Evolutionary conservation across 495 filamentous ascomycete species (phyloP), one percentile per base, ranked within the genome.

Genomic region (Penicillium steckii): DNA sequence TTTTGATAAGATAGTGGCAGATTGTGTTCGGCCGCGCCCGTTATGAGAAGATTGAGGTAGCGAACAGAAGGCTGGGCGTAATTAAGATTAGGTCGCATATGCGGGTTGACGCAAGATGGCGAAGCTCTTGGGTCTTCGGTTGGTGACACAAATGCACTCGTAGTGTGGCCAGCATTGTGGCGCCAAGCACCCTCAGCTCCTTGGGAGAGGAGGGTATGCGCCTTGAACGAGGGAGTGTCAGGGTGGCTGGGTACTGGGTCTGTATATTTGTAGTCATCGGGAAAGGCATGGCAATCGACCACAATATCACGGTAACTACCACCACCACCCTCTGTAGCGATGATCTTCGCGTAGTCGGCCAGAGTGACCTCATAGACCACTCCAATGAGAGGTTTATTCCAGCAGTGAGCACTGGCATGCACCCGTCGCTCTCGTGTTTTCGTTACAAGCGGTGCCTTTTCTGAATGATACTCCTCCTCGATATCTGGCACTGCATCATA

Each of bases 301-400:
- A 90, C 64, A n/a, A 94, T 76, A 59, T 96, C 92, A 45, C 85
- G 75, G 70, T 98, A 98, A 12, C 82, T 75, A 10, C 81, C 68
- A 8, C 93, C 92, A 27, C 88, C 91, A 51, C 93, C 93, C 66
- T 98, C 94, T 2, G 90, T 96, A 3, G 85, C 85, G 50, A 97
- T 85, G 57, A 98, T 94, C 47, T 81, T 86, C 3, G 85, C 82
- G 64, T 87, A 98, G 74, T 98, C 94, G 6, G 73, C 61, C 2
- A 72, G 66, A 2, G 90, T 94, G 22, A 97, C 86, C 71, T 97
- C 91, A 77, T 98, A 98, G 27, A 97, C 94, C 18, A 96, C 88
- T 37, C 94, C 94, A 38, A 96, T 79, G 9, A 98, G 78, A 15
- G 90, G 89, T 55, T 88, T 89, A 52, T 80, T 70, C 89, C 90